Conservation (phyloP, 1,284 basidiomycete genomes). For the Xanthoconium separans region DNA sequence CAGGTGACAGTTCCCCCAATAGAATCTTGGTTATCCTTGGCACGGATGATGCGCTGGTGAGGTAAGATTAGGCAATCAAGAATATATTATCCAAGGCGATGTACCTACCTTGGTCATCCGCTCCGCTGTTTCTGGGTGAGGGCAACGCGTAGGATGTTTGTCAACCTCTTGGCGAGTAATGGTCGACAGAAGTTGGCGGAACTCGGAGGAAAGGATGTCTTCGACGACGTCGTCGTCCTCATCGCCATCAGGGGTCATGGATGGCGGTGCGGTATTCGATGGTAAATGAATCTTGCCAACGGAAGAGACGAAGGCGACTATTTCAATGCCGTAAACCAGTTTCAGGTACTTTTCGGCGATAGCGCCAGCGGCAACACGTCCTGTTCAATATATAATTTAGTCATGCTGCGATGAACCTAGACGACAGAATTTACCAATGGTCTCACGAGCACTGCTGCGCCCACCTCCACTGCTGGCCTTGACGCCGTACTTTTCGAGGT, state of each 20-base stretch:
- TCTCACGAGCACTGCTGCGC: constrained; percentile 92
- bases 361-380: constrained; percentile 95
- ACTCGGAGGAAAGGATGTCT: constrained; percentile 84
- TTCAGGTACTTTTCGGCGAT: constrained; percentile 97
- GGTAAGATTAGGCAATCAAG: constrained; percentile 6
- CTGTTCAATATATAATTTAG: constrained; percentile 38
- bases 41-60: constrained; percentile 83
- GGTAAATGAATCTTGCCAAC: constrained; percentile 92
- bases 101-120: constrained; percentile 80
- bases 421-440: constrained; percentile 65
- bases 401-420: constrained; percentile 6
- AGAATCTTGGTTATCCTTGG: constrained; percentile 89
- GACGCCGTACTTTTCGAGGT: constrained; percentile 96
- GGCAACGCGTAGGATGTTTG: constrained; percentile 86
- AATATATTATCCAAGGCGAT: background rate
- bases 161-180: constrained; percentile 91
- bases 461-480: constrained; percentile 98
- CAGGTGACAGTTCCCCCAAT: constrained; percentile 98
- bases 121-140: constrained; percentile 84
- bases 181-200: constrained; percentile 75
- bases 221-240: constrained; percentile 71
- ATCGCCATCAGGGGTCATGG: constrained; percentile 40
- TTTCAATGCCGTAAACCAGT: constrained; percentile 86
- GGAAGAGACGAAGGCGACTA: constrained; percentile 95
- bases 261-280: constrained; percentile 42